These are phyloP conservation scores for Auricularia auricula-judae DNA, from an alignment of 768 basidiomycete species.

Conservation along the genomic window DNA sequence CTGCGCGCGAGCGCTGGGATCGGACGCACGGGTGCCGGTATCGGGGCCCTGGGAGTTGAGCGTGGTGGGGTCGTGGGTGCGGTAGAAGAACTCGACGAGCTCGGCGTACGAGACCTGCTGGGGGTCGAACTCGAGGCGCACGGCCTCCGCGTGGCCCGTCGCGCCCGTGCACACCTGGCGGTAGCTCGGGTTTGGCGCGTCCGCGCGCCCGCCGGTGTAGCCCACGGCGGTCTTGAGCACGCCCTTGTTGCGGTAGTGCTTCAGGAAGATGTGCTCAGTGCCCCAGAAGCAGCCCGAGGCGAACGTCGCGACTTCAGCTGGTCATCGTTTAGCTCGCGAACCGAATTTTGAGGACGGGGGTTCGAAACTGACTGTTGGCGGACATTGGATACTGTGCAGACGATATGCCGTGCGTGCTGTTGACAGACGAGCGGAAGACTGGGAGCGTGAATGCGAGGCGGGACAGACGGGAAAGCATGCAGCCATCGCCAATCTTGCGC, in stretches of 20 bases:
- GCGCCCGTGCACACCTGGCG: conserved; percentile 63
- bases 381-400: neutral
- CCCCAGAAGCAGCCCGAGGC: conserved; percentile 78
- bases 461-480: neutral
- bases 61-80: conserved; percentile 89
- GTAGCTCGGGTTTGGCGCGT: conserved; percentile 52
- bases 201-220: conserved; percentile 61
- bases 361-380: neutral
- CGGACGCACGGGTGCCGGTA: conserved; percentile 57
- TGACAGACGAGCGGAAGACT: neutral
- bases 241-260: conserved; percentile 64
- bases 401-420: neutral
- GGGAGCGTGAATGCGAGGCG: neutral
- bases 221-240: conserved; percentile 68
- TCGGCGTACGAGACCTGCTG: conserved; percentile 66
- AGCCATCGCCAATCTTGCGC: neutral
- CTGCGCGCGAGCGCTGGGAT: too few species aligned
- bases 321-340: neutral
- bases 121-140: conserved; percentile 81
- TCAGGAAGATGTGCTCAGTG: conserved; percentile 74
- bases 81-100: conserved; percentile 91
- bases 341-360: neutral
- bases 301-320: conserved; percentile 9
- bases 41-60: conserved; percentile 70
- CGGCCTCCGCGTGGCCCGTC: conserved; percentile 84